Percentiles rank a stretch among this genome's conserved stretches.
Conservation (phyloP, 2,329 filamentous ascomycete genomes). For the Periconia sp. region DNA sequence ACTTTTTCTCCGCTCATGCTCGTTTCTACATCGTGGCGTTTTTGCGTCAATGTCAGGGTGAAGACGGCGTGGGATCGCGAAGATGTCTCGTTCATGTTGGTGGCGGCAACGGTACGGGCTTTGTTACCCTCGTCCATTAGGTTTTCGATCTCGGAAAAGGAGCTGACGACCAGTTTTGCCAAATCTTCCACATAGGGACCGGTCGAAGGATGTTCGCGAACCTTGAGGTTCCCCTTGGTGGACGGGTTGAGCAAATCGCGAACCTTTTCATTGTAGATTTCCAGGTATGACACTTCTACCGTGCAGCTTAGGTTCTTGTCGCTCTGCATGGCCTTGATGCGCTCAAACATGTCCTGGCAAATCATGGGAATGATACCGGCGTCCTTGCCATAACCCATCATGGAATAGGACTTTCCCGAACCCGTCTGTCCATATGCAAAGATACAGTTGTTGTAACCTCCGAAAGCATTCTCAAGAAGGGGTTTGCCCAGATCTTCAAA, state of each 20-base stretch:
- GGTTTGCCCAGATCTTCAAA: slow-evolving; percentile 87
- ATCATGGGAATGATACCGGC: slow-evolving; percentile 95
- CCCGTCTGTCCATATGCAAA: slow-evolving; percentile 99
- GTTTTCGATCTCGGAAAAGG: slow-evolving; percentile 93
- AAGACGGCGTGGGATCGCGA: slow-evolving; percentile 98
- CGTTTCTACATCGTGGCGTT: slow-evolving; percentile 85
- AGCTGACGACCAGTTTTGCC: slow-evolving; percentile 89
- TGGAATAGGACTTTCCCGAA: slow-evolving; percentile 97
- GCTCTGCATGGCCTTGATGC: slow-evolving; percentile 71
- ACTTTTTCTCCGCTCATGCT: slow-evolving; percentile 98
- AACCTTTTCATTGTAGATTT: slow-evolving; percentile 98
- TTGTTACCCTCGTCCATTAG: slow-evolving; percentile 99
- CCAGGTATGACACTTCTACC: slow-evolving; percentile 96
- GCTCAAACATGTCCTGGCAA: slow-evolving; percentile 95
- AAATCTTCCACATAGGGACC: slow-evolving; percentile 98
- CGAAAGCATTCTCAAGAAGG: slow-evolving; percentile 94
- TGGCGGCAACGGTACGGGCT: slow-evolving; percentile 93
- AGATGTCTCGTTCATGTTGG: slow-evolving; percentile 99
- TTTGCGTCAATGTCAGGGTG: slow-evolving; percentile 92
- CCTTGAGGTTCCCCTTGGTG: slow-evolving; percentile 94
- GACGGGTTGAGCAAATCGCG: slow-evolving; percentile 92
- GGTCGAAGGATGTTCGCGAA: slow-evolving; percentile 95
- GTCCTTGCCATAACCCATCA: slow-evolving; percentile 99
- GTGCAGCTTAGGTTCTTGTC: slow-evolving; percentile 84
- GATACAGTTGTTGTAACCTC: slow-evolving; percentile 99